Base-by-base conservation (phyloP, 176 grass and related monocot species). In the Triticum urartu region DNA sequence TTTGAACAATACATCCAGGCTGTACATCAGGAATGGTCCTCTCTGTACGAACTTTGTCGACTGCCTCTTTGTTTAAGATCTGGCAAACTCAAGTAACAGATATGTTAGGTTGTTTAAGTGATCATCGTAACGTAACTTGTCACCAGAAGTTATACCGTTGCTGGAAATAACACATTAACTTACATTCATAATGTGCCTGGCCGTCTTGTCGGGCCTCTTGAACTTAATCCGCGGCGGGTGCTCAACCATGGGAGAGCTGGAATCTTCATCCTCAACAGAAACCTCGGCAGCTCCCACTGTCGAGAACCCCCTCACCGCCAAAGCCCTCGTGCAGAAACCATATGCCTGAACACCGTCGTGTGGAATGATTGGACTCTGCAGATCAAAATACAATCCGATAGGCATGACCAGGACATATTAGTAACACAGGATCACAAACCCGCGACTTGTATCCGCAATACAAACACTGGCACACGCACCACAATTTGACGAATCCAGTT, bases 161-260 rank as follows among this genome's bases (percentile, higher is more conserved):
- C 43, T 1, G 6, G 15, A 59, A 17, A n/a, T 48, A 36, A 38
- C 1, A 58, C 38, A 39, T 66, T 60, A 14, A 68, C 84, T 92
- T 85, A 95, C 95, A 71, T 93, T 95, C 96, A 97, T 95, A 59
- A 95, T 94, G 42, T 98, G 91, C 22, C 92, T 98, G 5, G 93
- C 95, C 13, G 88, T 98, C 85, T 98, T 95, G 89, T 98, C 93
- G 18, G 90, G 93, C 40, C 93, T 92, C 89, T 95, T 98, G 67
- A 98, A 98, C 79, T 95, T 98, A 28, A 98, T 91, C 24, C 75
- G 76, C 0, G 38, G 86, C 30, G 91, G 93, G 38, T 79, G 86
- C 50, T 95, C 93, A 47, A 86, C 32, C 3, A 45, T 77, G 83
- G 85, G 85, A 78, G 81, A 79, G 83, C 24, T 72, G 47, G 80